phyloP scores from a whole-genome alignment of 1,139 yeast species.

The Chernovozyma aurita region DNA sequence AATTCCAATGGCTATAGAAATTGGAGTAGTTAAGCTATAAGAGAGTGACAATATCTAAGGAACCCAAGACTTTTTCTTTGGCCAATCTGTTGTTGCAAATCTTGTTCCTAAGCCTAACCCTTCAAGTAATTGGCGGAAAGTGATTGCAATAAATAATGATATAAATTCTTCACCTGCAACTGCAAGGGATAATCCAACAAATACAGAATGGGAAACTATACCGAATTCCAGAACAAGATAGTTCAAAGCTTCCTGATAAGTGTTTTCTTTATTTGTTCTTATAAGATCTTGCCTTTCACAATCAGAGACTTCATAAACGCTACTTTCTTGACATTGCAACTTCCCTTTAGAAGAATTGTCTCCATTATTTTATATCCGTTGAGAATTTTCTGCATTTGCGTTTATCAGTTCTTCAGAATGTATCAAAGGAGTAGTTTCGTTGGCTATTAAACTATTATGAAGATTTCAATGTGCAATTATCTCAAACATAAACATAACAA shows the following conservation, averaged over 20 bases:
- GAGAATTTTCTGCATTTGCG: no score
- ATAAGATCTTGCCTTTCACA: background rate
- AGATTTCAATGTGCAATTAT: constrained; percentile 22
- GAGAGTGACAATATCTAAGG: constrained; percentile 34
- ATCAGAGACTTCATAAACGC: background rate
- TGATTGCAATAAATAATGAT: constrained; percentile 32
- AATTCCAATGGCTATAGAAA: constrained; percentile 34
- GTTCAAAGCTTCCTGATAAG: constrained; percentile 18
- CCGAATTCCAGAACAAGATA: constrained; percentile 35
- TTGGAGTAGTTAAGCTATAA: constrained; percentile 32
- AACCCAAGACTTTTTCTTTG: constrained; percentile 19
- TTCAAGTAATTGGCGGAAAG: constrained; percentile 40
- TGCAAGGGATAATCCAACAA: constrained; percentile 37
- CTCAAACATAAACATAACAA: constrained; percentile 29
- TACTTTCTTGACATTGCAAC: no score
- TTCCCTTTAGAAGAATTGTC: no score
- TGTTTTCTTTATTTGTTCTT: constrained; percentile 6
- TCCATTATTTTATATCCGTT: no score
- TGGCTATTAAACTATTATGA: no score
- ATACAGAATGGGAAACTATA: constrained; percentile 36
- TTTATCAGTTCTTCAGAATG: no score
- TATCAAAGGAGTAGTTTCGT: background rate
- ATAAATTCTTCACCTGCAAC: constrained; percentile 35
- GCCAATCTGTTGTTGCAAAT: constrained; percentile 37
- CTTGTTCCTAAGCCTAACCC: constrained; percentile 40